Evolutionary conservation across 169 alveolate species (phyloP).

Genomic region (Plasmodium knowlesi): DNA sequence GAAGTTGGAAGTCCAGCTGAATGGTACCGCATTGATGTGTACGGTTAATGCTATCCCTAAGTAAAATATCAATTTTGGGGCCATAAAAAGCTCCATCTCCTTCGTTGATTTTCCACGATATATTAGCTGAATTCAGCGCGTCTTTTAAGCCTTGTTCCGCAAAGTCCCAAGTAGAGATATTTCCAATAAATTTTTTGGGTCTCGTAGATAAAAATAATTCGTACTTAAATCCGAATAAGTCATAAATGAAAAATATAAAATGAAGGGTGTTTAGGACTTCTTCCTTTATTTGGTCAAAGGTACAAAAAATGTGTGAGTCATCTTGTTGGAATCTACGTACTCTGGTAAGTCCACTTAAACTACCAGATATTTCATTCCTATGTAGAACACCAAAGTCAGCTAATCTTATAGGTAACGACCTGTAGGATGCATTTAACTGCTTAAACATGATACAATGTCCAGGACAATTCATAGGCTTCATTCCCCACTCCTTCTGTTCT

Average conservation of each 20-base stretch:
- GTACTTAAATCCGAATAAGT: slow-evolving; percentile 94
- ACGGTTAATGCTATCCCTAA: slow-evolving; percentile 97
- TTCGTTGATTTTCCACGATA: slow-evolving; percentile 95
- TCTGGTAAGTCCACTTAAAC: slow-evolving; percentile 97
- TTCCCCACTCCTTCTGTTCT: slow-evolving; percentile 97
- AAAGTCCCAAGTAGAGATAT: slow-evolving; percentile 94
- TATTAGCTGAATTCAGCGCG: slow-evolving; percentile 94
- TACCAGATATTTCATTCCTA: slow-evolving; percentile 98
- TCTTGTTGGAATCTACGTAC: slow-evolving; percentile 99
- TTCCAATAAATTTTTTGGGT: slow-evolving; percentile 97
- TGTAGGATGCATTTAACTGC: slow-evolving; percentile 92
- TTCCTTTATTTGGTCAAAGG: slow-evolving; percentile 93
- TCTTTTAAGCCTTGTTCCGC: slow-evolving; percentile 95
- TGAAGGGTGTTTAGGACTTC: slow-evolving; percentile 94
- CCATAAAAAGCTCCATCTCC: slow-evolving; percentile 99
- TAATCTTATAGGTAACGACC: slow-evolving; percentile 97
- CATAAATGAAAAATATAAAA: slow-evolving; percentile 94
- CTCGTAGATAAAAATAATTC: slow-evolving; percentile 96
- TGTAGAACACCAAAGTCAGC: slow-evolving; percentile 99
- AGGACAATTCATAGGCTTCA: slow-evolving; percentile 99
- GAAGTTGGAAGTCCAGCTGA: slow-evolving; percentile 98
- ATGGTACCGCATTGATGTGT: slow-evolving; percentile 99
- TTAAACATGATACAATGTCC: slow-evolving; percentile 98
- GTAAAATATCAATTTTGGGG: slow-evolving; percentile 98
- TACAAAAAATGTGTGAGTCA: slow-evolving; percentile 99